Evolutionary conservation across 768 basidiomycete species (phyloP).

Genomic region (Mycena capillaripes): DNA sequence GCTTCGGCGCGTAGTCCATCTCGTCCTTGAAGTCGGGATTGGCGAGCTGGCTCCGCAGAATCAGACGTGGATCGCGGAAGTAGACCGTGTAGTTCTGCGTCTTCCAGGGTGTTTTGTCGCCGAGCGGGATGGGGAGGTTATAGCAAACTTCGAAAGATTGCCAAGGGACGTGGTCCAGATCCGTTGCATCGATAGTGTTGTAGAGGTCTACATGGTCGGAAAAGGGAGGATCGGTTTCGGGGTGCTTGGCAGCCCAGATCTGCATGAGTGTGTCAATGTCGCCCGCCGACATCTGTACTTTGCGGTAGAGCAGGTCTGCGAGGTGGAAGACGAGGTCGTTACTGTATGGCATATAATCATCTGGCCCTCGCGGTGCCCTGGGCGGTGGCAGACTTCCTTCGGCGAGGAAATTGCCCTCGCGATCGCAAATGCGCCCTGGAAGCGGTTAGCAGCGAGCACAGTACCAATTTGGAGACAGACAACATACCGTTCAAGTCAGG

Average conservation of each 20-base stretch:
- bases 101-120: constrained; percentile 32
- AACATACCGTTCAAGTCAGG: constrained; percentile 14
- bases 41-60: constrained; percentile 36
- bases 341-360: constrained; percentile 8
- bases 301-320: constrained; percentile 28
- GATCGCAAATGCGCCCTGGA: constrained; percentile 15
- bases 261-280: constrained; percentile 30
- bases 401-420: constrained; percentile 16
- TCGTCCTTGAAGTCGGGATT: constrained; percentile 44
- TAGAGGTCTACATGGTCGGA: constrained; percentile 25
- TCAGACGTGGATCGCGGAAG: constrained; percentile 38
- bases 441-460: not conserved
- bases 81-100: constrained; percentile 37
- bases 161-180: constrained; percentile 19
- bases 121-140: not conserved
- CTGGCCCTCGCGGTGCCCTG: not conserved
- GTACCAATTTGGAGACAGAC: not conserved
- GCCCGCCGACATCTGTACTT: constrained; percentile 21
- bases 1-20: constrained; percentile 42
- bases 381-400: too few species aligned
- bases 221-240: constrained; percentile 17
- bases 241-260: constrained; percentile 25
- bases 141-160: constrained; percentile 10
- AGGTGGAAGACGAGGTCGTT: constrained; percentile 11
- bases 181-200: constrained; percentile 16